phyloP scores from a whole-genome alignment of 148 eudicot species.

The Nepenthes gracilis region DNA sequence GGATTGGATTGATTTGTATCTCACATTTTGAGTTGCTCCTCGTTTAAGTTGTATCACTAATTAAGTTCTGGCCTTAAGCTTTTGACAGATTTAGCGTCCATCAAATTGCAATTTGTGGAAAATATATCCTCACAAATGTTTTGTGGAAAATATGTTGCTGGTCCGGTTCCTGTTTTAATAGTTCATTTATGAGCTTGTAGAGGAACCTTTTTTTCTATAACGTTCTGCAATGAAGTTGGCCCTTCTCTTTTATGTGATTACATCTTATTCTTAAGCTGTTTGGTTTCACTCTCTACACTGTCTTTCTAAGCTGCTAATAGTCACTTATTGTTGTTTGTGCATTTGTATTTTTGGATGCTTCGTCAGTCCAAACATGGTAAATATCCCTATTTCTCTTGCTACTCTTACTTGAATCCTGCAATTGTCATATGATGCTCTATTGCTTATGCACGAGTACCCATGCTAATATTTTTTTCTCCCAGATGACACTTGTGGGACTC shows the following conservation, averaged over 20 bases:
- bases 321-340: constrained; percentile 12
- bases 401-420: not conserved
- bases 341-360: constrained; percentile 25
- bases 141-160: too few relatives aligned
- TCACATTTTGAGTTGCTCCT: too few relatives aligned
- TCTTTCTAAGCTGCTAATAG: constrained; percentile 15
- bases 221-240: not conserved
- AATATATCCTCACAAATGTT: too few relatives aligned
- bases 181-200: too few relatives aligned
- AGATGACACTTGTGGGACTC: constrained; percentile 84
- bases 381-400: not conserved
- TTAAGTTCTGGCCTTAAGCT: too few relatives aligned
- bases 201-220: not conserved
- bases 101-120: too few relatives aligned
- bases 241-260: not conserved
- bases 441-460: not conserved
- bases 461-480: constrained; percentile 6
- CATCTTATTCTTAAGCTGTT: not conserved
- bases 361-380: constrained; percentile 85
- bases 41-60: too few relatives aligned
- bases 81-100: too few relatives aligned
- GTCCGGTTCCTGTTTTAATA: too few relatives aligned
- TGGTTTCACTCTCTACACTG: not conserved
- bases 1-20: too few relatives aligned
- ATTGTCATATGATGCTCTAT: not conserved